Percentiles rank a stretch among this genome's conserved stretches.
Evolutionary conservation across 345 rosid species (phyloP).

Genomic region (Gossypium raimondii): DNA sequence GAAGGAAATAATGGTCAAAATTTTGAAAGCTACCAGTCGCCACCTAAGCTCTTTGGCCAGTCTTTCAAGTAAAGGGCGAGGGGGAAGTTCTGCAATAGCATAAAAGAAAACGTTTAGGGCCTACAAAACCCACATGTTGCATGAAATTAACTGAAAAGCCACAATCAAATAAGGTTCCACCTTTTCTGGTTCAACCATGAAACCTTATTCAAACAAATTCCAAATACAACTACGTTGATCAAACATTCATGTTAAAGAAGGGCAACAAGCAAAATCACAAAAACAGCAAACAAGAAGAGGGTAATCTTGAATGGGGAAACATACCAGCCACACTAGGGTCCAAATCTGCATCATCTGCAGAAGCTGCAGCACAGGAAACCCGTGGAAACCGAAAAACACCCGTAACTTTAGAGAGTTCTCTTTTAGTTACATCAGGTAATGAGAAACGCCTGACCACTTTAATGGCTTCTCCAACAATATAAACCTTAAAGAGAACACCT

Average conservation of each 20-base stretch:
- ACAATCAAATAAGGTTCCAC: not conserved
- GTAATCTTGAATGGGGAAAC: not conserved
- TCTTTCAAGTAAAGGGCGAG: conserved; percentile 67
- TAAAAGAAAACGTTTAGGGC: conserved; percentile 3
- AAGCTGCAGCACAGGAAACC: conserved; percentile 68
- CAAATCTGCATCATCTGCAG: conserved; percentile 65
- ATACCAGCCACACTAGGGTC: conserved; percentile 60
- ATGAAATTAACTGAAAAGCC: not conserved
- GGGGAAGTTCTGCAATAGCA: conserved; percentile 66
- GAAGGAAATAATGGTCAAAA: not conserved
- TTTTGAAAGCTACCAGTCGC: conserved; percentile 40
- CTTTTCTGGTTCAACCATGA: not conserved
- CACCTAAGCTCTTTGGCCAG: conserved; percentile 71
- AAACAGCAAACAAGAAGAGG: not conserved
- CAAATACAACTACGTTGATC: not conserved
- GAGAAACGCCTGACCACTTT: conserved; percentile 81
- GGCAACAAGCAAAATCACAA: not conserved
- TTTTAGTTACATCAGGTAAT: conserved; percentile 69
- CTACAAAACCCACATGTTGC: not conserved
- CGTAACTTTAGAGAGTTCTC: conserved; percentile 44
- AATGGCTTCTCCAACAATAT: conserved; percentile 79
- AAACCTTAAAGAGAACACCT: conserved; percentile 74
- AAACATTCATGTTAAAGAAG: not conserved
- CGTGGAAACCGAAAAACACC: conserved; percentile 62
- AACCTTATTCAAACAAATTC: not conserved